Conservation (phyloP, 2,329 filamentous ascomycete species). For the Penicillium sp. region DNA sequence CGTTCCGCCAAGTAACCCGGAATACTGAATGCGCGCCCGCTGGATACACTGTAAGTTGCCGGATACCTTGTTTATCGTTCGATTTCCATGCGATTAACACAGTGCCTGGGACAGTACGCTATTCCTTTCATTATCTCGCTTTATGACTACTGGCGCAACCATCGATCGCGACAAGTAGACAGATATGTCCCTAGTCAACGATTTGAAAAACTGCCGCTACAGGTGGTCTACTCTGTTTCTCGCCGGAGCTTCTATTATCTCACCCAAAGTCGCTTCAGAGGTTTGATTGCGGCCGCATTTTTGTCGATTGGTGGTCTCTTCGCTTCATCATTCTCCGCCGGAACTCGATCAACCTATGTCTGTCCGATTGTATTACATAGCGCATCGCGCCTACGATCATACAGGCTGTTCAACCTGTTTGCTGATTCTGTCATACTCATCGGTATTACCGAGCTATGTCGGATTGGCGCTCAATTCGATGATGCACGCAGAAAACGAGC, state of each 20-base stretch:
- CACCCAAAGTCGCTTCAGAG: constrained; percentile 36
- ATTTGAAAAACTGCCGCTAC: constrained; percentile 15
- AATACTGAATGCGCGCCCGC: constrained; percentile 44
- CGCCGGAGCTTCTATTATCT: constrained; percentile 31
- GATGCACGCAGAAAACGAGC: constrained; percentile 26
- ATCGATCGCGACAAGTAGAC: constrained; percentile 22
- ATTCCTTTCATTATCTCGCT: constrained; percentile 43
- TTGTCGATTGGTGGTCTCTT: constrained; percentile 41
- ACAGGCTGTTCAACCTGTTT: constrained; percentile 38
- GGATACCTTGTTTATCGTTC: too few relatives aligned
- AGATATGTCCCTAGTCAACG: constrained; percentile 21
- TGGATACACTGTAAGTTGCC: constrained; percentile 33
- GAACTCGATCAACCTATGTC: constrained; percentile 48
- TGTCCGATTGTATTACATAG: constrained; percentile 44
- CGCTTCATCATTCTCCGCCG: constrained; percentile 33
- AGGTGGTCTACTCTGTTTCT: constrained; percentile 25
- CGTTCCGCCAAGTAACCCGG: constrained; percentile 41
- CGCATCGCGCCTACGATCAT: constrained; percentile 31
- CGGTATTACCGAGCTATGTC: constrained; percentile 29
- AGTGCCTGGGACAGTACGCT: constrained; percentile 25
- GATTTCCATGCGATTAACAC: constrained; percentile 14
- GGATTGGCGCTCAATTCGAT: constrained; percentile 16
- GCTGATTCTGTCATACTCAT: constrained; percentile 45
- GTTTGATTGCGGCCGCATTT: constrained; percentile 38
- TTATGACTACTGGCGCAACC: constrained; percentile 41